Percentiles rank a stretch among this genome's conserved stretches.
Conservation (phyloP, 192 early-diverging fungal species). For the Coemansia sp. region DNA sequence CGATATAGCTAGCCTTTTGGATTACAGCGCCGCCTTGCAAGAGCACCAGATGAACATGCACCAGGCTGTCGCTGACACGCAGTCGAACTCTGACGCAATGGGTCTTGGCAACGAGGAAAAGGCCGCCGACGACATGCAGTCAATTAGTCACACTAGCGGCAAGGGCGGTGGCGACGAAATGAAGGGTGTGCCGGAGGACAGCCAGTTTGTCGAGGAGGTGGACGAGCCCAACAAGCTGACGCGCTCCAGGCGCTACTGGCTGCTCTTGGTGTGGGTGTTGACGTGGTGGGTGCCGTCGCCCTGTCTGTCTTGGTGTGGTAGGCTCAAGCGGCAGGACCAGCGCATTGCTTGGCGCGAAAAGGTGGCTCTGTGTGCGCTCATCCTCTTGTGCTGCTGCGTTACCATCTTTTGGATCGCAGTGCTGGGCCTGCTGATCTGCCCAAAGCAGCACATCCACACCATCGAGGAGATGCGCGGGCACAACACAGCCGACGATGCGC, state of each 20-base stretch:
- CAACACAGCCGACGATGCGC: slow-evolving; percentile 61
- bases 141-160: slow-evolving; percentile 20
- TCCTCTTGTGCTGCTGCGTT: slow-evolving; percentile 72
- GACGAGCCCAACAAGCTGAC: slow-evolving; percentile 54
- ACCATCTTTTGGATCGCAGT: slow-evolving; percentile 86
- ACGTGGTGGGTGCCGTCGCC: slow-evolving; percentile 79
- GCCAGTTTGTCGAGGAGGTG: slow-evolving; percentile 48
- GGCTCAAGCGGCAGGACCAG: slow-evolving; percentile 77
- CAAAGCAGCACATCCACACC: slow-evolving; percentile 71
- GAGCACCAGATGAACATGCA: slow-evolving; percentile 38
- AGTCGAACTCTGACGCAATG: slow-evolving; percentile 15
- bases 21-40: slow-evolving; percentile 48
- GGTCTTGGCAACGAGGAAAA: slow-evolving; percentile 45
- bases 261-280: slow-evolving; percentile 73
- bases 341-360: slow-evolving; percentile 98
- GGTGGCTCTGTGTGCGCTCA: slow-evolving; percentile 85
- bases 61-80: slow-evolving; percentile 17
- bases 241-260: slow-evolving; percentile 68
- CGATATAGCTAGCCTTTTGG: slow-evolving; percentile 49
- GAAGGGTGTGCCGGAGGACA: slow-evolving; percentile 38
- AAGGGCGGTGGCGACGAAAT: slow-evolving; percentile 34
- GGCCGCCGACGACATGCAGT: slow-evolving; percentile 40
- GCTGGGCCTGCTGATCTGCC: slow-evolving; percentile 74
- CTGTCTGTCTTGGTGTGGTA: slow-evolving; percentile 70
- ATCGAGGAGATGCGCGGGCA: slow-evolving; percentile 63